Conservation (phyloP, 2,329 filamentous ascomycete genomes). For the Fusarium avenaceum region DNA sequence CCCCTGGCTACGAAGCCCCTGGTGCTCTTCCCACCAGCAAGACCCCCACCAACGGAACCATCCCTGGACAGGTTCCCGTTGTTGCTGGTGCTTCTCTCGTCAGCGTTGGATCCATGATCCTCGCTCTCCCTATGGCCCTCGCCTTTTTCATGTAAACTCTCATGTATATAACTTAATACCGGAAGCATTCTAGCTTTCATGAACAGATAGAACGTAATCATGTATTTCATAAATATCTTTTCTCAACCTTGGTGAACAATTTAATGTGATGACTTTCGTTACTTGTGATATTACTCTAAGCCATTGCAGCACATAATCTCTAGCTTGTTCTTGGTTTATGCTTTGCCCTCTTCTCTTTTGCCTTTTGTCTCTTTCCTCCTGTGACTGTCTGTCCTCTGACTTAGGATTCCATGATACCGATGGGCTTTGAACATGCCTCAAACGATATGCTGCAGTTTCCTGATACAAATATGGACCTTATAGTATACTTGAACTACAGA, state of each 20-base stretch:
- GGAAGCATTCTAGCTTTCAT: constrained; percentile 31
- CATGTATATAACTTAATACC: constrained; percentile 35
- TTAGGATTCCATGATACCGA: no score
- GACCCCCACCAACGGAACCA: constrained; percentile 28
- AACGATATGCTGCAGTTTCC: no score
- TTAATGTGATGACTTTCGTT: not conserved
- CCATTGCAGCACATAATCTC: no score
- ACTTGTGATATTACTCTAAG: fast-evolving
- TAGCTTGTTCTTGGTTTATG: no score
- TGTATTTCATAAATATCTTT: constrained; percentile 3
- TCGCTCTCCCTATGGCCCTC: constrained; percentile 28
- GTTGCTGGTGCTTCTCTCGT: constrained; percentile 30
- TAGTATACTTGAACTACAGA: not conserved
- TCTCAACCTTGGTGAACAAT: not conserved
- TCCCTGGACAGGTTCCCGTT: constrained; percentile 25
- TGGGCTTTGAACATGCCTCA: no score
- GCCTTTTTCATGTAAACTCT: constrained; percentile 36
- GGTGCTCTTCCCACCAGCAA: constrained; percentile 32
- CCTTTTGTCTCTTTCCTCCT: no score
- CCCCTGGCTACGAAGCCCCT: constrained; percentile 11
- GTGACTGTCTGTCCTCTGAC: no score
- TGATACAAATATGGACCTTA: no score
- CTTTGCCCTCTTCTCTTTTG: not conserved
- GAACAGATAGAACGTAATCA: constrained; percentile 29
- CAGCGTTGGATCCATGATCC: constrained; percentile 26